Percentiles rank a stretch among this genome's conserved stretches.
phyloP scores from a whole-genome alignment of 495 filamentous ascomycete species.

The Xylaria scruposa region DNA sequence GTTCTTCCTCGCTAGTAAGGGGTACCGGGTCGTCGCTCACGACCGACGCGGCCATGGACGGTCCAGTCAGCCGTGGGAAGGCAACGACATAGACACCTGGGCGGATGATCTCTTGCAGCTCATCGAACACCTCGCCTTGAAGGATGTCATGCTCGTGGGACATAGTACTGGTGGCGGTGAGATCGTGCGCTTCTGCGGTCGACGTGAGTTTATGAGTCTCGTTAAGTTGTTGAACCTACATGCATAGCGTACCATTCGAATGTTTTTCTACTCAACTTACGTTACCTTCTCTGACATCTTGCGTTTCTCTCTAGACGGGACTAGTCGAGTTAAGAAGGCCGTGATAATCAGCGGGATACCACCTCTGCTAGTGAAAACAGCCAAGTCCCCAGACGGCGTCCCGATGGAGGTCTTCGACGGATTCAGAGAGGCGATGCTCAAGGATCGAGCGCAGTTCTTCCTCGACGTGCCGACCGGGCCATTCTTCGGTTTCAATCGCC shows the following conservation, averaged over 20 bases:
- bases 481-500: constrained; percentile 2
- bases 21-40: not conserved
- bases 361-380: not conserved
- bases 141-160: not conserved
- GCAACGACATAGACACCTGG: constrained; percentile 1
- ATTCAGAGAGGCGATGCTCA: not conserved
- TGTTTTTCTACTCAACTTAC: not conserved
- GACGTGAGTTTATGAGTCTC: not conserved
- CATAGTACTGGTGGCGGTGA: not conserved
- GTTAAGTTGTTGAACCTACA: not conserved
- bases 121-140: not conserved
- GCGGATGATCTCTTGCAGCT: not conserved
- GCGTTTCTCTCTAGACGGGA: not conserved
- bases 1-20: not conserved
- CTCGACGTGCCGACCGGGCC: not conserved
- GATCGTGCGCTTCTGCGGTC: not conserved
- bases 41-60: not conserved
- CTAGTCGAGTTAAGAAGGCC: not conserved
- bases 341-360: not conserved
- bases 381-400: not conserved
- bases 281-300: not conserved
- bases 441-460: not conserved
- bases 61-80: not conserved
- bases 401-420: constrained; percentile 6
- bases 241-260: not conserved